A percentile compares a stretch with the other conserved stretches of the same genome.
These are phyloP conservation scores for Candida silvicultrix DNA, from an alignment of 805 yeast species.

Conservation along the genomic window DNA sequence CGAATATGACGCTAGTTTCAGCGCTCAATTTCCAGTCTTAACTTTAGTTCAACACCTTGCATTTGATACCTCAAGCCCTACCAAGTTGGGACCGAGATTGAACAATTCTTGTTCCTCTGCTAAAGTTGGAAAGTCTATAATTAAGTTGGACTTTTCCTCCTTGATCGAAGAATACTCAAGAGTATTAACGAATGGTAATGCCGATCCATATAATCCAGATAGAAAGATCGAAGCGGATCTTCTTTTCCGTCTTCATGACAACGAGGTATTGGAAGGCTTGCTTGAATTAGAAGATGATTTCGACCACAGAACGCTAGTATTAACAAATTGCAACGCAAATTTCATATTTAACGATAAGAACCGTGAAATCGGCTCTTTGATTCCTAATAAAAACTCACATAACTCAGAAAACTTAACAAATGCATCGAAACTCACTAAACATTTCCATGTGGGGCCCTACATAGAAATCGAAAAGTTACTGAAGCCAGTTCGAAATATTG, in stretches of 20 bases:
- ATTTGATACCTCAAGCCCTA: neutral
- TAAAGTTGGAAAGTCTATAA: neutral
- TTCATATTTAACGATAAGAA: too few relatives aligned
- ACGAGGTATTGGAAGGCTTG: neutral
- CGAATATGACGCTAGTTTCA: constrained; percentile 15
- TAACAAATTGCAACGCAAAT: too few relatives aligned
- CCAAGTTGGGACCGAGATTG: neutral
- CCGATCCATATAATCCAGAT: neutral
- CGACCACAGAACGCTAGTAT: too few relatives aligned
- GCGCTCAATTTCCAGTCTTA: neutral
- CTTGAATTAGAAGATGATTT: neutral
- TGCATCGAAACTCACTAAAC: too few relatives aligned
- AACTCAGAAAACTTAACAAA: too few relatives aligned
- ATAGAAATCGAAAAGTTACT: neutral
- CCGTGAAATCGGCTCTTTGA: too few relatives aligned
- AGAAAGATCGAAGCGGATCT: neutral
- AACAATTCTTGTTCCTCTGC: neutral
- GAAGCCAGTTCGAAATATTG: neutral
- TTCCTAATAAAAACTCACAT: too few relatives aligned
- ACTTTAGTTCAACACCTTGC: neutral
- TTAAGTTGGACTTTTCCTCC: neutral
- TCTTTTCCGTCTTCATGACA: neutral
- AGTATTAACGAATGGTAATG: neutral
- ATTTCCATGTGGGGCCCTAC: neutral
- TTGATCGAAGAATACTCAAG: neutral